These are phyloP conservation scores for Aureobasidium sp. DNA, from an alignment of 2,329 filamentous ascomycete species.

Conservation along the genomic window DNA sequence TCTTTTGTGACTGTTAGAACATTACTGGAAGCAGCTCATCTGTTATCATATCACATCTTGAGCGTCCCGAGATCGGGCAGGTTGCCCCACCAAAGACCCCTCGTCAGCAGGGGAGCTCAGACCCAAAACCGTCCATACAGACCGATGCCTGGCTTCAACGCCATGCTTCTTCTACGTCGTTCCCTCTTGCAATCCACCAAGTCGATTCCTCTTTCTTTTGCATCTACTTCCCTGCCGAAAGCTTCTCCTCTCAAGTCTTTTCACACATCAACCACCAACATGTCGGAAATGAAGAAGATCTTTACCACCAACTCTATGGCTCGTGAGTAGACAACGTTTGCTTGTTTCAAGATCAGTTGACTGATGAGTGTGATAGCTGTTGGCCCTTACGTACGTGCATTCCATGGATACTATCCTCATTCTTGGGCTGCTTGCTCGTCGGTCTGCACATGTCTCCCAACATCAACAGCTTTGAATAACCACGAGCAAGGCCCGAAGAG, in stretches of 20 bases:
- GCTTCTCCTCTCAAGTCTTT: not conserved
- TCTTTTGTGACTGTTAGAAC: not conserved
- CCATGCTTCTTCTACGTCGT: constrained; percentile 9
- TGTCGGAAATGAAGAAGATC: constrained; percentile 37
- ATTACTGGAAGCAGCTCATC: not conserved
- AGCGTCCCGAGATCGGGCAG: constrained; percentile 7
- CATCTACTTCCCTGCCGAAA: not conserved
- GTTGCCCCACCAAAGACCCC: constrained; percentile 9
- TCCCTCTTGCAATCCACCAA: not conserved
- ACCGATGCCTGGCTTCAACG: not conserved
- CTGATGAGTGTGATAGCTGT: constrained; percentile 25
- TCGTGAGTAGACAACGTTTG: constrained; percentile 24
- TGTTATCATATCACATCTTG: not conserved
- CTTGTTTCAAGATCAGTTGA: constrained; percentile 14
- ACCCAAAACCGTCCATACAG: constrained; percentile 5
- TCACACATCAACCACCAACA: constrained; percentile 18
- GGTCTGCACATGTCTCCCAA: not conserved
- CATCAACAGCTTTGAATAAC: not conserved
- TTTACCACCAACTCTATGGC: constrained; percentile 33
- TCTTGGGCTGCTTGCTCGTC: not conserved
- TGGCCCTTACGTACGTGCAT: constrained; percentile 32
- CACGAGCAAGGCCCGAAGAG: not conserved
- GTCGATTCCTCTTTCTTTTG: not conserved
- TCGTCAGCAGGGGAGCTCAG: not conserved
- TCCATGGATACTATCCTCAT: not conserved